phyloP scores from a whole-genome alignment of 1,284 basidiomycete genomes.

The Ceratobasidium sp. region DNA sequence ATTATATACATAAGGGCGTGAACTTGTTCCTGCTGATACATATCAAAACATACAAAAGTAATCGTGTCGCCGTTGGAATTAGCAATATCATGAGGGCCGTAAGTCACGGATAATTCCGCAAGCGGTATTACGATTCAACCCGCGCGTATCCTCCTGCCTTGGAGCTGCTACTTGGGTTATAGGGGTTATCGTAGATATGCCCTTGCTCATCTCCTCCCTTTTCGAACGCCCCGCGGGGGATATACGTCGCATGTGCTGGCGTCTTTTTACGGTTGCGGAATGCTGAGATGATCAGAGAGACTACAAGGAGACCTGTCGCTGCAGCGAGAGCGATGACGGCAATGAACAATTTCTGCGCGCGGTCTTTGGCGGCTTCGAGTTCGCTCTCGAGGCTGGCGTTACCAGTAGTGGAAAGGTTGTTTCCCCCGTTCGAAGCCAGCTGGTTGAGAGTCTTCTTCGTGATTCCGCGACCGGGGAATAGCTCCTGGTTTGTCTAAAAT shows the following conservation, averaged over 20 bases:
- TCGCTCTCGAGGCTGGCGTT: background rate
- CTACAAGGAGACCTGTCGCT: background rate
- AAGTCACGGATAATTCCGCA: too few relatives aligned
- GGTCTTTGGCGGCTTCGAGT: too few relatives aligned
- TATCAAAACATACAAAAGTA: too few relatives aligned
- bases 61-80: too few relatives aligned
- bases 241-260: background rate
- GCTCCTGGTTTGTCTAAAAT: slow-evolving; percentile 2
- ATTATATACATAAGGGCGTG: too few relatives aligned
- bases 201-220: too few relatives aligned
- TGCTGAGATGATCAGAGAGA: background rate
- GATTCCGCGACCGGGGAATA: slow-evolving; percentile 16
- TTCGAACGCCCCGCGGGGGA: background rate
- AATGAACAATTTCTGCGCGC: background rate
- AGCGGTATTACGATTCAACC: slow-evolving; percentile 7
- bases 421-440: background rate
- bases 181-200: too few relatives aligned
- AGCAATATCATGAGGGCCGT: too few relatives aligned
- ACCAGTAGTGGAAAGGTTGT: background rate
- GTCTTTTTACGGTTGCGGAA: background rate
- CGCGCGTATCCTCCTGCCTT: slow-evolving; percentile 14
- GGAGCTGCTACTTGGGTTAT: background rate
- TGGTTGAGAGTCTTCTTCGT: background rate
- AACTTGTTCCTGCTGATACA: too few relatives aligned
- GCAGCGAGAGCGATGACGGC: background rate